These are phyloP conservation scores for Lichtheimia ornata DNA, from an alignment of 371 early-diverging fungal genomes.

Conservation along the genomic window DNA sequence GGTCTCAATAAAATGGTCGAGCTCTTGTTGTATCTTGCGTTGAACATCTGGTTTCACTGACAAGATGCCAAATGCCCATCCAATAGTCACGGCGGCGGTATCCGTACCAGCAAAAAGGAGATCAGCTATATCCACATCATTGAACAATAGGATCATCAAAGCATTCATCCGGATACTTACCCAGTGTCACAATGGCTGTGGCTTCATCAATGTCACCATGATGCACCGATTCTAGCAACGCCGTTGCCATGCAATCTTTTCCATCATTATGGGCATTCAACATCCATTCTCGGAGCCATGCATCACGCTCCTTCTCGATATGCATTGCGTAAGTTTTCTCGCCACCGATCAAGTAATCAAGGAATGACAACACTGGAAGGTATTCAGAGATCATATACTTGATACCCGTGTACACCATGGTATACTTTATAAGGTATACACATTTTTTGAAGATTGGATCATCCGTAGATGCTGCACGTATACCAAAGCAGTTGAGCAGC, in stretches of 20 bases:
- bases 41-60: constrained; percentile 15
- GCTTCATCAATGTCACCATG: no score
- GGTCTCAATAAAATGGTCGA: constrained; percentile 12
- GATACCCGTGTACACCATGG: not conserved
- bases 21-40: constrained; percentile 12
- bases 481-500: not conserved
- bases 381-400: constrained; percentile 2
- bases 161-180: not conserved
- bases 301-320: not conserved
- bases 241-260: constrained; percentile 2
- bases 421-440: not conserved
- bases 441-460: not conserved
- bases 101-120: constrained; percentile 14
- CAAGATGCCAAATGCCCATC: constrained; percentile 16
- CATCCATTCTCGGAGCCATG: constrained; percentile 3
- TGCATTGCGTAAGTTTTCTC: not conserved
- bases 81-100: constrained; percentile 8
- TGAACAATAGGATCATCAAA: no score
- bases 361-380: not conserved
- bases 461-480: constrained; percentile 3
- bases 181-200: not conserved
- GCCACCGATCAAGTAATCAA: not conserved
- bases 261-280: not conserved
- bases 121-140: constrained; percentile 5
- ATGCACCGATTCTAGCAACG: not conserved